Base-by-base conservation (phyloP, 2,329 filamentous ascomycete genomes). In the Colletotrichum eremochloae region DNA sequence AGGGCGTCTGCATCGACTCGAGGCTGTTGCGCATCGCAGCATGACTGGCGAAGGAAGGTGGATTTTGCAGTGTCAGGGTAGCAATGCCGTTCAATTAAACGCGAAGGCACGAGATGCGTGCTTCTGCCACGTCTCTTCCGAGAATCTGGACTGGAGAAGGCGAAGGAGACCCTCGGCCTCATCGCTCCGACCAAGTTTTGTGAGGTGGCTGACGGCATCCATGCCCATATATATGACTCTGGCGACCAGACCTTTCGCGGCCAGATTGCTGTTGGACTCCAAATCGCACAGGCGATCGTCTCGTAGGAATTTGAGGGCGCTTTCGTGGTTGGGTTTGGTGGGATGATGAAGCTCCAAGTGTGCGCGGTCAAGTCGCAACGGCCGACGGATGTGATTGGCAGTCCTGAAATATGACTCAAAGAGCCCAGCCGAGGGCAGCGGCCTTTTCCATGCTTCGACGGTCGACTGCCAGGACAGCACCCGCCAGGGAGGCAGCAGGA, bases 261-360 rank as follows among this genome's bases (percentile, higher is more conserved):
- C 33, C n/a, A 70, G 62, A 12, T 38, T 8, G 4, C 29, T 40
- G n/a, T 46, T 46, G 18, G 53, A 29, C n/a, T 70, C 68, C 11
- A 48, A 12, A 20, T 48, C 50, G 12, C 50, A 18, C 72, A 76
- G 7, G 52, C 56, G 12, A 62, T 58, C 36, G 75, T 75, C 72
- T 7, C 79, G 74, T 24, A 90, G 83, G 65, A 86, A 84, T 2
- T 82, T 76, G 14, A 90, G 75, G 0, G 89, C 89, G 1, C 82
- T 82, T 2, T 80, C 78, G 31, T 85, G 82, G 36, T 84, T 82
- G 0, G 89, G 88, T 2, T 81, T 80, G 0, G 85, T 85, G 0
- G 89, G 89, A 75, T 90, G 88, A 68, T 87, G 82, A 1, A 91
- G 81, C 38, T 86, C 82, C 4, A 91, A 81, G 74, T 90, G 89